A percentile compares a stretch with the other conserved stretches of the same genome.
Conservation (phyloP, 371 early-diverging fungal species). For the Rhizopus arrhizus region DNA sequence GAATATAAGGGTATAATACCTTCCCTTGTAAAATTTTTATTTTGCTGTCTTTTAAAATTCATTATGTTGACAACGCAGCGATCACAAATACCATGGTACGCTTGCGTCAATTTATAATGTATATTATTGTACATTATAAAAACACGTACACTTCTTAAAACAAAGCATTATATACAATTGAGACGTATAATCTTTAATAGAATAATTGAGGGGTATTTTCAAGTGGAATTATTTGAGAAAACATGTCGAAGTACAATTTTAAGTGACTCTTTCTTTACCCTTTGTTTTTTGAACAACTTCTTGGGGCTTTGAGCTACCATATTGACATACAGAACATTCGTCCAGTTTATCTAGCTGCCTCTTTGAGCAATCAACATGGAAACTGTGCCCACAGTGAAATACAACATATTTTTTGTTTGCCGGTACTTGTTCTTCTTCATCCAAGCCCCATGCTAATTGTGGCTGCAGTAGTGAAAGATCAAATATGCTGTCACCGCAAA, state of each 20-base stretch:
- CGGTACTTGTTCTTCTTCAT: constrained; percentile 4
- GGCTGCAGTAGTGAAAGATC: constrained; percentile 47
- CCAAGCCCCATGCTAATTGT: constrained; percentile 38
- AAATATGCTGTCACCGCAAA: constrained; percentile 57
- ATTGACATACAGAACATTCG: constrained; percentile 34
- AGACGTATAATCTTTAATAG: no score
- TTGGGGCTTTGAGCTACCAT: constrained; percentile 24
- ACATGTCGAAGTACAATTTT: background rate
- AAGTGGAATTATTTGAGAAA: background rate
- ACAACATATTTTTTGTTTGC: constrained; percentile 40
- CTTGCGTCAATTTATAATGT: no score
- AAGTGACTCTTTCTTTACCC: constrained; percentile 2
- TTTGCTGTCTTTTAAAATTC: no score
- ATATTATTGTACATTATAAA: no score
- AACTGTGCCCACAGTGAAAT: constrained; percentile 66
- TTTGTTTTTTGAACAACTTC: constrained; percentile 1
- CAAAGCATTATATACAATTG: no score
- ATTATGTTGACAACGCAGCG: no score
- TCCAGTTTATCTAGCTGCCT: constrained; percentile 27
- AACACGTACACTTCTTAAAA: no score
- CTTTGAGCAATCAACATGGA: constrained; percentile 61
- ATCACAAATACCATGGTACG: no score
- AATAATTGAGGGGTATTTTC: background rate
- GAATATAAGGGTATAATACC: no score
- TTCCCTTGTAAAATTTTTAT: no score